Evolutionary conservation across 257 asterid species (phyloP).

Genomic region (Solanum chiquidenum): DNA sequence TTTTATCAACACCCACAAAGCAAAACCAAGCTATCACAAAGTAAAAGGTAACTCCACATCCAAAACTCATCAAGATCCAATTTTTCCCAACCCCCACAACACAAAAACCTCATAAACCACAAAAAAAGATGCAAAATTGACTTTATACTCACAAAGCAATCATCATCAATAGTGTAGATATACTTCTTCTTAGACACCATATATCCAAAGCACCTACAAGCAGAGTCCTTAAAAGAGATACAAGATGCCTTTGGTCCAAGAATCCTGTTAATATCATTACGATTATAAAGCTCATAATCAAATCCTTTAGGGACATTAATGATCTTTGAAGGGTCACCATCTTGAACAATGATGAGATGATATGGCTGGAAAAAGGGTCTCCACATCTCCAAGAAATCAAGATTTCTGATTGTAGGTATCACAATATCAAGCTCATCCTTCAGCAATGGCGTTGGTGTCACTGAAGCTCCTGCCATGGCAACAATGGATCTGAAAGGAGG

Average conservation of each 20-base stretch:
- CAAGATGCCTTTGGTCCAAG: constrained; percentile 6
- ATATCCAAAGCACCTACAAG: constrained; percentile 9
- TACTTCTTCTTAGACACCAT: constrained; percentile 13
- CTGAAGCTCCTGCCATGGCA: neutral
- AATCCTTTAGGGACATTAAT: constrained; percentile 3
- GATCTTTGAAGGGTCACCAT: constrained; percentile 11
- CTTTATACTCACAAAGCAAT: constrained; percentile 2
- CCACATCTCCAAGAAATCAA: constrained; percentile 9
- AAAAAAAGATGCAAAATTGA: neutral
- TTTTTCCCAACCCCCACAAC: neutral
- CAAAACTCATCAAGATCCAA: constrained; percentile 2
- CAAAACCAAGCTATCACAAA: neutral
- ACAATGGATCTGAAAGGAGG: neutral
- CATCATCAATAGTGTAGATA: constrained; percentile 6
- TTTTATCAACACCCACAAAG: neutral
- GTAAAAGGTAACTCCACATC: neutral
- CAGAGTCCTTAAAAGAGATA: constrained; percentile 8
- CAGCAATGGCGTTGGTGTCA: neutral
- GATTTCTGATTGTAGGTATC: constrained; percentile 5
- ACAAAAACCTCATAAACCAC: neutral
- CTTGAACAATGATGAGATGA: constrained; percentile 7
- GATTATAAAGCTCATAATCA: constrained; percentile 3
- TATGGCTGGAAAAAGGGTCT: constrained; percentile 1
- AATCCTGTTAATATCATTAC: constrained; percentile 8
- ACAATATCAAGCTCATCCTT: constrained; percentile 8